Base-by-base conservation (phyloP, 2,329 filamentous ascomycete species). In the Colletotrichum viniferum region DNA sequence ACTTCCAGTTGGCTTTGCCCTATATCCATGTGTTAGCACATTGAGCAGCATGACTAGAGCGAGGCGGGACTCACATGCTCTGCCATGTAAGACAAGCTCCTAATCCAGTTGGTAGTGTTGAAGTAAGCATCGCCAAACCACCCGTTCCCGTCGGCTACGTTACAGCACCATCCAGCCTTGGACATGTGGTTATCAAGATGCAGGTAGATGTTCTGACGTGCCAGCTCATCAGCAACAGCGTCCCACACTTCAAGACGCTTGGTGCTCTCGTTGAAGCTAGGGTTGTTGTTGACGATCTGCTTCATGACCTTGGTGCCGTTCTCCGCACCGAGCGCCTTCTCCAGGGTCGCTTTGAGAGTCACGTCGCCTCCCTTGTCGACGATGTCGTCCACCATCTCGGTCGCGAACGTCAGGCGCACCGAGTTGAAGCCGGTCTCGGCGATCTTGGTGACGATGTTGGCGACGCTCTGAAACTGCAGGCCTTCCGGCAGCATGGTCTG, bases 401-500 rank as follows among this genome's bases (percentile, higher is more conserved):
- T 90, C 2, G 89, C 88, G 73, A 88, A 91, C 0, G 89, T 90
- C 74, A 91, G 80, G 5, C 90, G 87, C 16, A 91, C 87, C 2
- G 87, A 86, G 78, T 91, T 91, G 82, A 91, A 87, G 16, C 88
- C 88, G 2, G 89, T 79, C 73, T 86, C 86, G 72, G 88, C 89
- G 77, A 90, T 84, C 81, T 86, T 86, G 16, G 85, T 81, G 4
- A 90, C 87, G 56, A 91, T 88, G 16, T 80, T 82, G 43, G 83
- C 81, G 52, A 90, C 83, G 0, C 88, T 90, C 58, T 87, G 85
- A 80, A 90, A 89, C 77, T 90, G 88, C 8, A 91, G 83, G 12
- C 89, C 89, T 78, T 91, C 89, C 0, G 89, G 89, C 4, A 90
- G 84, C 89, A 90, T 90, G 24, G 87, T 84, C n/a, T 90, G 88